Base-by-base conservation (phyloP, 2,329 filamentous ascomycete genomes). In the Phialophora chinensis region DNA sequence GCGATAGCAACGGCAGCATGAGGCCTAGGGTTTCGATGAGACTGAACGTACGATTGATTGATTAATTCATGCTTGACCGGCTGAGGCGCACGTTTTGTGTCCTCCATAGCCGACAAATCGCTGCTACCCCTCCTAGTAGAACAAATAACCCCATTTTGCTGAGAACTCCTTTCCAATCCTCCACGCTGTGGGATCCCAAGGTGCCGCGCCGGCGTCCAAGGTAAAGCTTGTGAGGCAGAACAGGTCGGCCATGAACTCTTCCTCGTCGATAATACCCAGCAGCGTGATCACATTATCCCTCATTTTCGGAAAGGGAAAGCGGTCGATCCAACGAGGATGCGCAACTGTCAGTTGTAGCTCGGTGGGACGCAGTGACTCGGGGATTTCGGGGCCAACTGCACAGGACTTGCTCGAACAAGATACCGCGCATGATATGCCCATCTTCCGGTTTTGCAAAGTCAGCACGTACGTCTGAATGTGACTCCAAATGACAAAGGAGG, bases 141-240 rank as follows among this genome's bases (percentile, higher is more conserved):
- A 72, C 93, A 95, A 75, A 91, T 92, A 72, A 93, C 95, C 38
- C 95, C 95, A 0, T 99, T 99, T 76, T 93, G 98, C 44, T 94
- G 95, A 4, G 93, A 99, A 81, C 87, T 98, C 72, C 60, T 73
- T 74, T 38, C 75, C 72, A 49, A 79, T 77, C 33, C 65, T 76
- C 77, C 77, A 79, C 5, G 73, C 75, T 27, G 56, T 67, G 3
- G 76, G 73, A 70, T 79, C 75, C 75, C 77, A 79, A 8, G 71
- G 65, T n/a, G 69, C 69, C 1, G 66, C 65, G 3, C 77, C 76
- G 11, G 66, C 63, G n/a, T 66, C 67, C 49, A 79, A 74, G 7
- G 68, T 68, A 65, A 79, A 79, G 65, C 76, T 78, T 6, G 72
- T 72, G 65, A 75, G 72, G 33, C 72, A 72, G 60, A 76, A 75